A percentile compares a stretch with the other conserved stretches of the same genome.
These are phyloP conservation scores for Blastocystis sp. DNA, from an alignment of 352 stramenopile species.

Conservation along the genomic window DNA sequence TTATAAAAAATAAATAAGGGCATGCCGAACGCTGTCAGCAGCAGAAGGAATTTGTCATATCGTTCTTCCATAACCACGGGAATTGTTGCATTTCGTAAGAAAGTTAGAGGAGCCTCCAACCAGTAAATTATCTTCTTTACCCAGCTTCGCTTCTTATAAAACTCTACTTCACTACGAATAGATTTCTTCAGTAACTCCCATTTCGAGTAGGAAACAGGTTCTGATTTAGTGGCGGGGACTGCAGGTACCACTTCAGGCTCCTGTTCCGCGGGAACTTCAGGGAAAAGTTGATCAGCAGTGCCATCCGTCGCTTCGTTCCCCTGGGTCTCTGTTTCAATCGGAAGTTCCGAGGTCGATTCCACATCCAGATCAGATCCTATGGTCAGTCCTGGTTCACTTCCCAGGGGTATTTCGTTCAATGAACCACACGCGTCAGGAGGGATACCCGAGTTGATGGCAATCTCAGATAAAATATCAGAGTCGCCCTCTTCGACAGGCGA, in stretches of 20 bases:
- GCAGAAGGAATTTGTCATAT: constrained; percentile 66
- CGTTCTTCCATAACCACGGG: constrained; percentile 75
- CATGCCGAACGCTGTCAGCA: constrained; percentile 39
- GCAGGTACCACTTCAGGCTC: background rate
- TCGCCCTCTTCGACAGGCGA: background rate
- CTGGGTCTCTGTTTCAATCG: background rate
- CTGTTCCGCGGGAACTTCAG: background rate
- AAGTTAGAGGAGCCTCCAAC: constrained; percentile 72
- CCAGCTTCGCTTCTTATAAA: background rate
- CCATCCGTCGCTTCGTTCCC: background rate
- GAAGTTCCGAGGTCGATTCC: background rate
- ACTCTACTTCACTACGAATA: constrained; percentile 12
- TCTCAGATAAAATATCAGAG: background rate
- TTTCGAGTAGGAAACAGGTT: background rate
- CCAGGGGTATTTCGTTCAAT: background rate
- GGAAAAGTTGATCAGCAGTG: background rate
- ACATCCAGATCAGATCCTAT: background rate
- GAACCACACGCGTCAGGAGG: background rate
- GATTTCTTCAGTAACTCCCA: background rate
- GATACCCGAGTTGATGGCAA: background rate
- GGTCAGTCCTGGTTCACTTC: background rate
- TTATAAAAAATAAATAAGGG: constrained; percentile 46
- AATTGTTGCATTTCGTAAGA: constrained; percentile 70
- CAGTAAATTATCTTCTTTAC: constrained; percentile 42
- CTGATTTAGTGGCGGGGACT: background rate